Evolutionary conservation across 441 rosid genomes (phyloP), one percentile per base, ranked within the genome.

Genomic region (Pelargonium hybrid): DNA sequence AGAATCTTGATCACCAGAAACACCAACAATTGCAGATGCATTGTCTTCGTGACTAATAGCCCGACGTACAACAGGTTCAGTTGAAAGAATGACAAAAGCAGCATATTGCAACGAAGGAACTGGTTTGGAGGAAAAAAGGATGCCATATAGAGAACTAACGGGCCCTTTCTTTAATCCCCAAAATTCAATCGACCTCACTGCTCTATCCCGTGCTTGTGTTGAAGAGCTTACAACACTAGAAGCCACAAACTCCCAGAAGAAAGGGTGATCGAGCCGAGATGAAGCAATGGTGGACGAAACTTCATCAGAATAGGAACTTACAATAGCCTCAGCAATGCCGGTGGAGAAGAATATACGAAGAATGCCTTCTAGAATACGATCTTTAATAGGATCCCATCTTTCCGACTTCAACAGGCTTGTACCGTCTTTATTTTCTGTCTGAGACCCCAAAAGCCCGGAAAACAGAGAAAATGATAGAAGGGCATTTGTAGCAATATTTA

Each of bases 131-230:
- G 97, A 87, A 79, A 88, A 90, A 74, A 94, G 76, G 71, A 91
- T 76, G 68, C 96, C 86, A 82, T 90, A 94, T 77, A 94, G 84
- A 72, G 97, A 81, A 84, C 83, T 82, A 68, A 92, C 83, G 41
- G 97, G 80, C 75, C 96, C 97, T 79, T 81, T 89, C 79, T 84
- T 82, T 66, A 94, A 84, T 17, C 96, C 97, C 98, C 98, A 90
- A 74, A 89, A 87, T 74, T 91, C 96, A 71, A 90, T 82, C 20
- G 97, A 91, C 82, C 82, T 91, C 69, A 89, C 88, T 47, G 98
- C 97, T 86, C 88, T 86, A 68, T 87, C 97, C 79, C 89, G 90
- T 56, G 85, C 82, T 69, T 78, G 81, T 39, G 80, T 71, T 57
- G 97, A 82, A 73, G 98, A 87, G 66, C 81, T 79, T 2, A 88